phyloP scores from a whole-genome alignment of 2,329 filamentous ascomycete genomes.

The Ampelomyces quisqualis region DNA sequence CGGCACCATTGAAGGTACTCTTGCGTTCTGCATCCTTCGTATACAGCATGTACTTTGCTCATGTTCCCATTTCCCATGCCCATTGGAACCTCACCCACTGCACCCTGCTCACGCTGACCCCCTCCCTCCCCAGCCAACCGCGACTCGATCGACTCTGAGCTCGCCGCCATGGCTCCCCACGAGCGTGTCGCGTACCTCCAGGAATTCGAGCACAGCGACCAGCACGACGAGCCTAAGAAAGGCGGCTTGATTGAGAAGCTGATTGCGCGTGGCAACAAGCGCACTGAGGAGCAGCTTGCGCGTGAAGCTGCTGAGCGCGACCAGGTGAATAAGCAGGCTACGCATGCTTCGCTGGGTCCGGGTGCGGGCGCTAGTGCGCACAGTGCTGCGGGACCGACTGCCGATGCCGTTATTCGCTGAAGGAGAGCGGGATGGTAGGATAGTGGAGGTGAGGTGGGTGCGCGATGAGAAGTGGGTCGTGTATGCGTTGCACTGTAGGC shows the following conservation, averaged over 20 bases:
- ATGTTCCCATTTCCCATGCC: no score
- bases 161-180: constrained; percentile 34
- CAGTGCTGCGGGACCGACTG: constrained; percentile 15
- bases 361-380: constrained; percentile 19
- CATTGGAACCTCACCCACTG: not conserved
- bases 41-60: not conserved
- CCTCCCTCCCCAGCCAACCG: constrained; percentile 25
- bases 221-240: constrained; percentile 34
- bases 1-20: constrained; percentile 24
- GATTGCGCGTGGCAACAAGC: constrained; percentile 40
- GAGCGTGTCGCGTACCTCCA: constrained; percentile 40
- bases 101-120: constrained; percentile 1
- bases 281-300: constrained; percentile 37
- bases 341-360: constrained; percentile 14
- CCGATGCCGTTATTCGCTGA: constrained; percentile 2
- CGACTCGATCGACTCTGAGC: constrained; percentile 36
- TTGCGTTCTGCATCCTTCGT: not conserved
- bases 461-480: no score
- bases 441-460: no score
- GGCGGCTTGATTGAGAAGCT: constrained; percentile 37
- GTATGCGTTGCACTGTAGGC: no score
- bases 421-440: not conserved
- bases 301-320: constrained; percentile 28
- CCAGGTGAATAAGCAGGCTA: constrained; percentile 13
- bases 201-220: constrained; percentile 41